phyloP scores from a whole-genome alignment of 805 yeast genomes.

The Hanseniaspora nectarophila region DNA sequence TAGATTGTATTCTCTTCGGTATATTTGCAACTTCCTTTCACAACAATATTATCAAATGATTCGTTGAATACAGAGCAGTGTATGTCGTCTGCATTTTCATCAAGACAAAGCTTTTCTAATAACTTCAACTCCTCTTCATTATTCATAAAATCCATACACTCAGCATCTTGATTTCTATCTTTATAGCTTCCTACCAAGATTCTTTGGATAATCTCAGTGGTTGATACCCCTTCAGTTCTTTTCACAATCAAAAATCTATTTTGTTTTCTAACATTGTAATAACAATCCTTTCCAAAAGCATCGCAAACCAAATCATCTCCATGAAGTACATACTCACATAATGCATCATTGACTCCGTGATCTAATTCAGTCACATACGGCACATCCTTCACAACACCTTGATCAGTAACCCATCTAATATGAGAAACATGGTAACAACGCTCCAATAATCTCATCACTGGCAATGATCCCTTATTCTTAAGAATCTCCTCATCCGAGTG shows the following conservation, averaged over 20 bases:
- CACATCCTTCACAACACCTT: slow-evolving; percentile 57
- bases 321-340: slow-evolving; percentile 87
- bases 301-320: slow-evolving; percentile 97
- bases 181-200: slow-evolving; percentile 40
- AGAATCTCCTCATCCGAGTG: slow-evolving; percentile 83
- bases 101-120: slow-evolving; percentile 47
- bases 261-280: slow-evolving; percentile 64
- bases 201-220: slow-evolving; percentile 88
- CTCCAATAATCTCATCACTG: slow-evolving; percentile 77
- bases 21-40: slow-evolving; percentile 18
- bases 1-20: slow-evolving; percentile 20
- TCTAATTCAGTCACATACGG: slow-evolving; percentile 75
- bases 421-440: slow-evolving; percentile 76
- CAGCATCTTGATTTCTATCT: slow-evolving; percentile 9
- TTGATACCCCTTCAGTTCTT: slow-evolving; percentile 85
- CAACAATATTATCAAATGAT: slow-evolving; percentile 27
- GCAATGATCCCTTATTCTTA: slow-evolving; percentile 84
- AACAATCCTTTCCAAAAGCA: slow-evolving; percentile 89
- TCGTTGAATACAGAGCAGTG: slow-evolving; percentile 47
- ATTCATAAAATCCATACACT: background rate
- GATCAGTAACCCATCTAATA: slow-evolving; percentile 64
- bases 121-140: slow-evolving; percentile 17
- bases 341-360: slow-evolving; percentile 65
- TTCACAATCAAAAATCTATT: slow-evolving; percentile 87
- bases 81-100: slow-evolving; percentile 43